A percentile compares a stretch with the other conserved stretches of the same genome.
phyloP scores from a whole-genome alignment of 176 grass and related monocot species.

The Zea luxurians region DNA sequence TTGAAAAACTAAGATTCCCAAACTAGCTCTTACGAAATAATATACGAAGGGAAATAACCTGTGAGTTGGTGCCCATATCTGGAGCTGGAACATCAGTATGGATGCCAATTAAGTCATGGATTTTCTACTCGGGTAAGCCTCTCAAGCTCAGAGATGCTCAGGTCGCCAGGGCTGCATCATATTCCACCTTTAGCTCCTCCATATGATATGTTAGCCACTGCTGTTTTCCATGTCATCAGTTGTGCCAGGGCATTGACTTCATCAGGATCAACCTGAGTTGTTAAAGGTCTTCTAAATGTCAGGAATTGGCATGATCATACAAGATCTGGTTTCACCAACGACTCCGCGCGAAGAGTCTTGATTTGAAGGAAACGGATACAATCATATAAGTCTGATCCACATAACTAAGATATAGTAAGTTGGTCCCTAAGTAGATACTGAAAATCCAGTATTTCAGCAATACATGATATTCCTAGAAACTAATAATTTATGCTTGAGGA shows the following conservation, averaged over 20 bases:
- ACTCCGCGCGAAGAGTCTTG: neutral
- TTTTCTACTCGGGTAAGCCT: conserved; percentile 87
- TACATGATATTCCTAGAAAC: no score
- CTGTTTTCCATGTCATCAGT: conserved; percentile 96
- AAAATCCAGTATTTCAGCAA: no score
- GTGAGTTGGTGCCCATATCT: conserved; percentile 92
- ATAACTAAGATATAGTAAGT: no score
- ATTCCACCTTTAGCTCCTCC: conserved; percentile 96
- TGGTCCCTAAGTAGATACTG: no score
- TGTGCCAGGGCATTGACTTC: conserved; percentile 94
- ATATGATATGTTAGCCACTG: conserved; percentile 89
- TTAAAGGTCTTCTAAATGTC: conserved; percentile 12
- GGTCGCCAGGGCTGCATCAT: conserved; percentile 71
- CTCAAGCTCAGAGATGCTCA: conserved; percentile 83
- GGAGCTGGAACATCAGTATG: conserved; percentile 94
- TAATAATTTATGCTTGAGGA: no score
- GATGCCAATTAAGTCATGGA: conserved; percentile 93
- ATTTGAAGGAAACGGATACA: no score
- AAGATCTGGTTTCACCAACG: neutral
- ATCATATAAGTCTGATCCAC: no score
- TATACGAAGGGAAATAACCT: conserved; percentile 44
- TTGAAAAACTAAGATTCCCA: no score
- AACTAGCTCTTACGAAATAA: neutral
- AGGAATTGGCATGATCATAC: neutral
- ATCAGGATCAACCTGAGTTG: conserved; percentile 80